A percentile compares a stretch with the other conserved stretches of the same genome.
Conservation (phyloP, 768 basidiomycete species). For the Hypholoma sublateritium region DNA sequence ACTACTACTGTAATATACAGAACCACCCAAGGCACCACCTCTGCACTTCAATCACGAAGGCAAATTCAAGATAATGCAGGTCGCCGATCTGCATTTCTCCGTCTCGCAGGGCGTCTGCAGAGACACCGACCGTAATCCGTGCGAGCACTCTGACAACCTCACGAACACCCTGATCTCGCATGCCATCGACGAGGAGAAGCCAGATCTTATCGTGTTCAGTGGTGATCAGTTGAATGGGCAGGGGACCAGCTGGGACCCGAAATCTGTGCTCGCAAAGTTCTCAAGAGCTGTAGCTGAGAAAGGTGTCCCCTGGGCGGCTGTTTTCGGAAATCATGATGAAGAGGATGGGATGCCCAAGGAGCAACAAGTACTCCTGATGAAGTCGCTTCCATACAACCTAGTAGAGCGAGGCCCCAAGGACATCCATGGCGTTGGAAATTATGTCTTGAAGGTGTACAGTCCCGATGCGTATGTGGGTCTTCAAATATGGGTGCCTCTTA, state of each 20-base stretch:
- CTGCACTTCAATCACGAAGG: slow-evolving; percentile 84
- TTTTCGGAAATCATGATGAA: slow-evolving; percentile 95
- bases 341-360: slow-evolving; percentile 64
- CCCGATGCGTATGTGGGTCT: slow-evolving; percentile 69
- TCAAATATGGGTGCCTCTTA: background rate
- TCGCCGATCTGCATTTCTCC: slow-evolving; percentile 93
- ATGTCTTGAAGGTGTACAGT: slow-evolving; percentile 81
- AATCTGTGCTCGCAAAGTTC: slow-evolving; percentile 88
- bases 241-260: slow-evolving; percentile 84
- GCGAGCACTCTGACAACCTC: slow-evolving; percentile 70
- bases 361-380: slow-evolving; percentile 70
- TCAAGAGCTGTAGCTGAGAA: slow-evolving; percentile 72
- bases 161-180: slow-evolving; percentile 71
- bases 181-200: slow-evolving; percentile 78
- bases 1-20: slow-evolving; percentile 31
- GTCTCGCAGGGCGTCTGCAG: slow-evolving; percentile 77
- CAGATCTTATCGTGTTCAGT: slow-evolving; percentile 88
- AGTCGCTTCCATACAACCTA: slow-evolving; percentile 82
- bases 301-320: slow-evolving; percentile 84
- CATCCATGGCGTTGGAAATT: slow-evolving; percentile 91
- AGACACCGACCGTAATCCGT: slow-evolving; percentile 64
- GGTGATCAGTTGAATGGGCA: slow-evolving; percentile 97
- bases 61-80: slow-evolving; percentile 84
- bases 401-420: slow-evolving; percentile 79
- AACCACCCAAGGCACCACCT: slow-evolving; percentile 68